phyloP scores from a whole-genome alignment of 108 stramenopile species.

The Epithemia pelagica region DNA sequence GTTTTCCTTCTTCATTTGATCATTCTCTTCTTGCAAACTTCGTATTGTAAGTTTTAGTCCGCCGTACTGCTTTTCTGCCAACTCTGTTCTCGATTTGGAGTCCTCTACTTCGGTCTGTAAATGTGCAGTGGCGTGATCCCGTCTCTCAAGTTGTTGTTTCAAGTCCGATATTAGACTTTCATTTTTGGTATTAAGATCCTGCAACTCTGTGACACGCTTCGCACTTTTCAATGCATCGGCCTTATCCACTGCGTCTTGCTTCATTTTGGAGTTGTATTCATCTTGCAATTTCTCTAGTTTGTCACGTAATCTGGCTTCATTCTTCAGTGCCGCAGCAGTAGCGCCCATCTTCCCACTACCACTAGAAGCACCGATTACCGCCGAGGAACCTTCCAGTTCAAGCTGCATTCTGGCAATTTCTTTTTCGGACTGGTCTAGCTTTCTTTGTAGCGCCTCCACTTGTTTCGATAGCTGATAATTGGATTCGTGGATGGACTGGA shows the following conservation, averaged over 20 bases:
- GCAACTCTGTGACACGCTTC: conserved; percentile 33
- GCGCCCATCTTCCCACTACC: conserved; percentile 3
- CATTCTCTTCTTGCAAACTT: conserved; percentile 65
- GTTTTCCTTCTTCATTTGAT: conserved; percentile 54
- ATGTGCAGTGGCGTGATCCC: conserved; percentile 51
- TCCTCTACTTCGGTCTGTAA: conserved; percentile 51
- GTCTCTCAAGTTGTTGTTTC: conserved; percentile 30
- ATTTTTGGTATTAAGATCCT: conserved; percentile 40
- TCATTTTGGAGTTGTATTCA: conserved; percentile 46
- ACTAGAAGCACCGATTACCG: not conserved
- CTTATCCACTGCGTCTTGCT: conserved; percentile 34
- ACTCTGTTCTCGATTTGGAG: conserved; percentile 45
- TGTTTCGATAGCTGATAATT: conserved; percentile 51
- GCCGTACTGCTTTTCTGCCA: conserved; percentile 76
- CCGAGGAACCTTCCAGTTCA: conserved; percentile 16
- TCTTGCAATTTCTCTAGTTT: conserved; percentile 69
- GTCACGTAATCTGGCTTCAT: conserved; percentile 49
- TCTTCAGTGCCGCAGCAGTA: conserved; percentile 28
- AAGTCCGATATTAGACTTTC: conserved; percentile 44
- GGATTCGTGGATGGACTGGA: conserved; percentile 57
- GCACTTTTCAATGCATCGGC: conserved; percentile 30
- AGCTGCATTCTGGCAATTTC: conserved; percentile 30
- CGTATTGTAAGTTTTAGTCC: conserved; percentile 78
- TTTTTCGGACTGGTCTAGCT: conserved; percentile 57
- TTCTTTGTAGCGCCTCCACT: conserved; percentile 54